Conservation (phyloP, 1,139 yeast species). For the Pichia sp. region DNA sequence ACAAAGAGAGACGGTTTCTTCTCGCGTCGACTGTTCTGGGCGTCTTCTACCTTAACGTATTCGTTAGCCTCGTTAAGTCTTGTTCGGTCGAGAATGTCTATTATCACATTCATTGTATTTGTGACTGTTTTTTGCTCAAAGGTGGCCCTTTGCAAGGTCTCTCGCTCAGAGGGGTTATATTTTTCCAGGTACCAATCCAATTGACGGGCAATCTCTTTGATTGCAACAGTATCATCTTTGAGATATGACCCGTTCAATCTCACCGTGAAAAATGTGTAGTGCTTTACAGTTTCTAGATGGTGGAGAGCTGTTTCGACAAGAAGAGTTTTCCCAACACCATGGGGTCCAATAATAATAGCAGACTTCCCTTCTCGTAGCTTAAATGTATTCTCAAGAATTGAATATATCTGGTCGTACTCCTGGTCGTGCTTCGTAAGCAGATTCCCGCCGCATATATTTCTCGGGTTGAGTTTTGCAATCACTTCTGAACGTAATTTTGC, state of each 20-base stretch:
- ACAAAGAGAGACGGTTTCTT: constrained; percentile 32
- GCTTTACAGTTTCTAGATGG: constrained; percentile 37
- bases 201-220: constrained; percentile 82
- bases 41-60: constrained; percentile 10
- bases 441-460: constrained; percentile 6
- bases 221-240: constrained; percentile 71
- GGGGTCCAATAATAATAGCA: constrained; percentile 72
- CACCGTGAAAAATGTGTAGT: constrained; percentile 53
- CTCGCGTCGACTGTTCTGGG: constrained; percentile 20
- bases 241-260: constrained; percentile 69
- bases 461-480: constrained; percentile 13
- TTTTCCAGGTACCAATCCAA: constrained; percentile 45
- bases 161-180: constrained; percentile 16
- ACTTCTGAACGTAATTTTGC: constrained; percentile 3
- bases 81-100: constrained; percentile 41
- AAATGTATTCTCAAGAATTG: constrained; percentile 62
- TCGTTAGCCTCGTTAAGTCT: constrained; percentile 31
- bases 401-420: constrained; percentile 48
- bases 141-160: constrained; percentile 15
- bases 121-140: constrained; percentile 48
- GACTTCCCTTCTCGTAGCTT: constrained; percentile 77
- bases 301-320: constrained; percentile 56
- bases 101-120: constrained; percentile 50
- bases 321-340: constrained; percentile 72
- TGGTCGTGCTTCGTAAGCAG: constrained; percentile 24